Evolutionary conservation across 345 rosid species (phyloP).

Genomic region (Kandelia obovata): DNA sequence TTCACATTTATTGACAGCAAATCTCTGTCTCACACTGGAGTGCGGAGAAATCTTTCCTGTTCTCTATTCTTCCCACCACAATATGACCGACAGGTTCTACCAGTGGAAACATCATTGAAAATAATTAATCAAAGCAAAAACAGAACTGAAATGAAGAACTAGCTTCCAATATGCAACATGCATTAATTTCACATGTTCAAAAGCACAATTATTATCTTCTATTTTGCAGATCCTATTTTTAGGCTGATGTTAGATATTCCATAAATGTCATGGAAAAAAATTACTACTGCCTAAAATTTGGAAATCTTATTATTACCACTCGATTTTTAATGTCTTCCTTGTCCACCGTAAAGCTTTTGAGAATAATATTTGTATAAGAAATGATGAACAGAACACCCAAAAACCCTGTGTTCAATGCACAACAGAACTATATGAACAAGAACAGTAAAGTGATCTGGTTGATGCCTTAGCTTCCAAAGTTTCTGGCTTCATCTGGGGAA

Average conservation of each 20-base stretch:
- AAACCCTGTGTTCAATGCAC: slow-evolving; percentile 52
- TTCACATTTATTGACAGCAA: slow-evolving; percentile 17
- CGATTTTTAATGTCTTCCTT: slow-evolving; percentile 46
- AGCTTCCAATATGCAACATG: background rate
- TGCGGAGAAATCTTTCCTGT: slow-evolving; percentile 14
- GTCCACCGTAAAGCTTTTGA: slow-evolving; percentile 63
- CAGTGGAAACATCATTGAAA: slow-evolving; percentile 9
- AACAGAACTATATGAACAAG: slow-evolving; percentile 69
- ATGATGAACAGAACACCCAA: slow-evolving; percentile 65
- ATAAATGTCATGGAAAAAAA: background rate
- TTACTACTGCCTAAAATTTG: background rate
- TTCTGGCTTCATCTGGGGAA: too few species aligned
- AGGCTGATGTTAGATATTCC: background rate
- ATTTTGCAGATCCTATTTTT: background rate
- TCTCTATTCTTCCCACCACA: slow-evolving; percentile 39
- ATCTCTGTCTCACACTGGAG: slow-evolving; percentile 10
- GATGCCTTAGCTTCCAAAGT: slow-evolving; percentile 36
- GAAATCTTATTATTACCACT: slow-evolving; percentile 39
- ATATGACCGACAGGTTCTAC: slow-evolving; percentile 57
- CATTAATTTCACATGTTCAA: background rate
- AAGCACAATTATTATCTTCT: background rate
- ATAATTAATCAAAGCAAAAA: background rate
- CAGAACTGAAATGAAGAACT: background rate
- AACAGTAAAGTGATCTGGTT: slow-evolving; percentile 71
- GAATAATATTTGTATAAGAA: slow-evolving; percentile 72